A percentile compares a stretch with the other conserved stretches of the same genome.
These are phyloP conservation scores for Paecilomyces variotii DNA, from an alignment of 2,329 filamentous ascomycete species.

Conservation along the genomic window DNA sequence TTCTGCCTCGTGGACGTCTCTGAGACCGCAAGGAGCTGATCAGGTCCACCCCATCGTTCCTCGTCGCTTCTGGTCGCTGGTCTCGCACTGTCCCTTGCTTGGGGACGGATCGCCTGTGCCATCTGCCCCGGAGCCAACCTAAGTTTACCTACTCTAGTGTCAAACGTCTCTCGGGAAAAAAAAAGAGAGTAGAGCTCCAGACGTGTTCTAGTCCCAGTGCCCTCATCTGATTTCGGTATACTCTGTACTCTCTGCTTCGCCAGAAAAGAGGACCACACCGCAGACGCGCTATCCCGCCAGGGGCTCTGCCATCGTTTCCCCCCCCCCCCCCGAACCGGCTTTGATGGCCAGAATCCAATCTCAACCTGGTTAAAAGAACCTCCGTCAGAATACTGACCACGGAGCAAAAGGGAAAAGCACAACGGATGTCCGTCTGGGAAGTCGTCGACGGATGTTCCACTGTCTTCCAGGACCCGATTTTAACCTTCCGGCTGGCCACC, in stretches of 20 bases:
- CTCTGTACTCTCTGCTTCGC: neutral
- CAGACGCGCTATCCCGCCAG: neutral
- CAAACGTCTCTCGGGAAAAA: neutral
- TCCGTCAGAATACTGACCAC: neutral
- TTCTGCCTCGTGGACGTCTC: neutral
- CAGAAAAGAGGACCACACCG: neutral
- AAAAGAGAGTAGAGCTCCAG: neutral
- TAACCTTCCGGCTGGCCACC: neutral
- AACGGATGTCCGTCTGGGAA: neutral
- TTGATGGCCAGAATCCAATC: neutral
- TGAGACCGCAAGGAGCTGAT: neutral
- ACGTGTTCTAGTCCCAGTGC: neutral
- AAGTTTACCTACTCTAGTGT: neutral
- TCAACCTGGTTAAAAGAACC: neutral
- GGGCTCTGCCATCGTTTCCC: neutral
- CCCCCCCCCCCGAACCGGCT: neutral
- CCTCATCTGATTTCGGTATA: neutral
- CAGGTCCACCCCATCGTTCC: neutral
- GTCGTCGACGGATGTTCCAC: neutral
- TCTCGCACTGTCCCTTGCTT: neutral
- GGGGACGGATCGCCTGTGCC: neutral
- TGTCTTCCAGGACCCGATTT: neutral
- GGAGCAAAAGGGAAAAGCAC: neutral
- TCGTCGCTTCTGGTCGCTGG: neutral
- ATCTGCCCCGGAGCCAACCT: neutral